Evolutionary conservation across 2,329 filamentous ascomycete genomes (phyloP).

Genomic region (Endocalyx cinctus): DNA sequence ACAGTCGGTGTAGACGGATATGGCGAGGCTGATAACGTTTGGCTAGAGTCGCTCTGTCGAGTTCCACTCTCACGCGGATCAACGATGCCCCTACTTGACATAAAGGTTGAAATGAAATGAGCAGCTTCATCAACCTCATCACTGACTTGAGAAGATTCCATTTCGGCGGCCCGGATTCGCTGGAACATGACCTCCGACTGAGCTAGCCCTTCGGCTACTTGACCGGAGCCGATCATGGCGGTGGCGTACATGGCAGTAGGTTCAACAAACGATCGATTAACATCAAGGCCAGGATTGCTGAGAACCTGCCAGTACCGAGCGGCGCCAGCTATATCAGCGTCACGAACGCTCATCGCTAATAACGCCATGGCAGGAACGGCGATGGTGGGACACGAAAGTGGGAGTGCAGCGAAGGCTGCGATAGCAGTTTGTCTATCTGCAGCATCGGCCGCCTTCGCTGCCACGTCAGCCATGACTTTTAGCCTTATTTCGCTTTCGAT

Average conservation of each 20-base stretch:
- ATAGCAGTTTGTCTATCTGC: slow-evolving; percentile 66
- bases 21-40: slow-evolving; percentile 45
- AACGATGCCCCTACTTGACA: slow-evolving; percentile 49
- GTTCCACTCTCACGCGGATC: slow-evolving; percentile 53
- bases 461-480: slow-evolving; percentile 67
- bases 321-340: slow-evolving; percentile 72
- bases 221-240: slow-evolving; percentile 79
- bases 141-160: slow-evolving; percentile 50
- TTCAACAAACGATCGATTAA: slow-evolving; percentile 68
- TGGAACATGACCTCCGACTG: slow-evolving; percentile 84
- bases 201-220: slow-evolving; percentile 73
- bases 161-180: slow-evolving; percentile 63
- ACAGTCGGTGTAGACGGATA: slow-evolving; percentile 52
- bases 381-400: slow-evolving; percentile 43
- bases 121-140: slow-evolving; percentile 86
- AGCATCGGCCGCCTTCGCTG: slow-evolving; percentile 73
- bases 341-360: slow-evolving; percentile 79
- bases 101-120: slow-evolving; percentile 60
- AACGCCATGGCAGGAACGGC: slow-evolving; percentile 69
- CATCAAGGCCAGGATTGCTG: slow-evolving; percentile 54
- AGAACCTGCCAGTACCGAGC: slow-evolving; percentile 77
- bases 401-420: slow-evolving; percentile 58
- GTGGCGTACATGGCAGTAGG: slow-evolving; percentile 87
- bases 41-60: slow-evolving; percentile 39
- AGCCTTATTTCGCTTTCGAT: slow-evolving; percentile 56